These are phyloP conservation scores for Capsella rubella DNA, from an alignment of 441 rosid genomes.

Conservation along the genomic window DNA sequence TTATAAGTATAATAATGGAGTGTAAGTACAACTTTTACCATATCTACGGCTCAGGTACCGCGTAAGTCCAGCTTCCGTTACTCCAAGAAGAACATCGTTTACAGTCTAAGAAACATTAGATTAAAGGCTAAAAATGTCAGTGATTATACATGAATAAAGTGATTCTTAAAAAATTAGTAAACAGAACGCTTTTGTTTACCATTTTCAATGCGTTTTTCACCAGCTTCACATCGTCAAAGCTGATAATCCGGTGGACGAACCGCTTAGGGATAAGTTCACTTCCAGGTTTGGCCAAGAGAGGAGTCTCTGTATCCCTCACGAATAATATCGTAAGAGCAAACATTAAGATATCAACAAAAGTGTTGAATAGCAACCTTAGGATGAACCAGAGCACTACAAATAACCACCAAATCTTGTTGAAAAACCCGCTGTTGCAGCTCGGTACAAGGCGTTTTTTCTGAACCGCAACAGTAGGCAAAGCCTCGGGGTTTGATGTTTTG, in stretches of 20 bases:
- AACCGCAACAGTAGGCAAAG: conserved; percentile 47
- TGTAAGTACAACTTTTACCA: conserved; percentile 44
- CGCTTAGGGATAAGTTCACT: conserved; percentile 42
- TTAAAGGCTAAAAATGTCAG: conserved; percentile 9
- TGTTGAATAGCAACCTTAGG: conserved; percentile 47
- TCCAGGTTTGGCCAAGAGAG: conserved; percentile 49
- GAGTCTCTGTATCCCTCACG: conserved; percentile 56
- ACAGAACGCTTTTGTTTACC: conserved; percentile 32
- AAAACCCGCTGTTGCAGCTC: not conserved
- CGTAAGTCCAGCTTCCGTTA: conserved; percentile 80
- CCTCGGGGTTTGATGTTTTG: conserved; percentile 48
- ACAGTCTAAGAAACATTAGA: conserved; percentile 54
- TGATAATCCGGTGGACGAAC: conserved; percentile 47
- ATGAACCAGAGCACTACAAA: conserved; percentile 43
- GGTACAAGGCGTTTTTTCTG: conserved; percentile 38
- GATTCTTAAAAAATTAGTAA: not conserved
- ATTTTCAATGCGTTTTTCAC: conserved; percentile 49
- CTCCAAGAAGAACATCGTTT: conserved; percentile 75
- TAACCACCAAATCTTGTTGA: conserved; percentile 45
- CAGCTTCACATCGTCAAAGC: conserved; percentile 52
- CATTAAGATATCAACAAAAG: conserved; percentile 46
- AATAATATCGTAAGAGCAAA: conserved; percentile 47
- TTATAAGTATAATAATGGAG: not conserved
- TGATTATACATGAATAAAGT: not conserved
- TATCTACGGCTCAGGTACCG: conserved; percentile 60